Evolutionary conservation across 306 rosid species (phyloP).

Genomic region (Lotus japonicus): DNA sequence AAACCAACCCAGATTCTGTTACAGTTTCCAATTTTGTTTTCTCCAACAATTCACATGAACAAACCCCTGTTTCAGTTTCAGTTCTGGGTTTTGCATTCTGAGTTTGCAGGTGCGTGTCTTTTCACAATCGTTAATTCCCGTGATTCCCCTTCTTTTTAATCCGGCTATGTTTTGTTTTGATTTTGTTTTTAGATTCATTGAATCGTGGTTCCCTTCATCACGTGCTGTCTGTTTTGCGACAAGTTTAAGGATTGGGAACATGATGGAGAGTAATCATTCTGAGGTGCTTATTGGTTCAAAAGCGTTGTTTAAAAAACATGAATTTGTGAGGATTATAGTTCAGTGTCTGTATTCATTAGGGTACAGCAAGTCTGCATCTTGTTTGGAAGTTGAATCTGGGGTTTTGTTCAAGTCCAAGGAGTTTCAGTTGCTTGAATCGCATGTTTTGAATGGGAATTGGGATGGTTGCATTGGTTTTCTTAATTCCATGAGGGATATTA

Average conservation of each 20-base stretch:
- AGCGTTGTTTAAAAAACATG: slow-evolving; percentile 54
- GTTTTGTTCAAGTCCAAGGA: slow-evolving; percentile 45
- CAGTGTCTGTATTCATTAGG: slow-evolving; percentile 70
- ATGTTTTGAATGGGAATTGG: slow-evolving; percentile 57
- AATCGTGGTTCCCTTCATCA: background rate
- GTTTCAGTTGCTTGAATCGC: slow-evolving; percentile 54
- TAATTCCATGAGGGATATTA: slow-evolving; percentile 33
- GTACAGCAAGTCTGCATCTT: slow-evolving; percentile 53
- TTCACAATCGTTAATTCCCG: background rate
- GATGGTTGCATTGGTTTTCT: slow-evolving; percentile 45
- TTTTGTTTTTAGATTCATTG: background rate
- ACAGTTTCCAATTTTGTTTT: background rate
- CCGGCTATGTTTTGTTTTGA: background rate
- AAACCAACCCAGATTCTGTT: background rate
- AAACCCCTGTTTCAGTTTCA: background rate
- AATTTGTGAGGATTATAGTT: slow-evolving; percentile 64
- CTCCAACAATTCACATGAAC: background rate
- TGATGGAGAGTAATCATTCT: slow-evolving; percentile 41
- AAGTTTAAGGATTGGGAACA: background rate
- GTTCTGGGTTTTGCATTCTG: background rate
- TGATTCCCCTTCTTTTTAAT: background rate
- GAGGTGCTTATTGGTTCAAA: slow-evolving; percentile 45
- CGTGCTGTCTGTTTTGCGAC: background rate
- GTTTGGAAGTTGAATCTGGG: slow-evolving; percentile 75
- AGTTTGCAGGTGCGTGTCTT: background rate